A percentile compares a stretch with the other conserved stretches of the same genome.
These are phyloP conservation scores for Penicillium frequentans DNA, from an alignment of 2,329 filamentous ascomycete species.

Conservation along the genomic window DNA sequence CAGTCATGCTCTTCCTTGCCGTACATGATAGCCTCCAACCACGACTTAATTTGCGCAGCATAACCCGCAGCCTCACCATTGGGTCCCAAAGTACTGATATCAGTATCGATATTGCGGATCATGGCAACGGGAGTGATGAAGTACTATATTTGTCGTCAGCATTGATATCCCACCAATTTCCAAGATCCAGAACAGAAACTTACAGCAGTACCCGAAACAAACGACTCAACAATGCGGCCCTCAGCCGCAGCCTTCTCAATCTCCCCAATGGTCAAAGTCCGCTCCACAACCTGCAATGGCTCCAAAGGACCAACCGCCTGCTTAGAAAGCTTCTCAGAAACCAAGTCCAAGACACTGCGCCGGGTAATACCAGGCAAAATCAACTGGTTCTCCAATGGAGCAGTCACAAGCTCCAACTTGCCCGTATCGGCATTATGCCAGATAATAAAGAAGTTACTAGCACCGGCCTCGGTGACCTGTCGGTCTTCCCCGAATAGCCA, in stretches of 20 bases:
- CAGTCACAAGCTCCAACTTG: conserved; percentile 72
- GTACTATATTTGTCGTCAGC: conserved; percentile 49
- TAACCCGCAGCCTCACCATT: conserved; percentile 33
- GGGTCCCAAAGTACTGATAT: conserved; percentile 54
- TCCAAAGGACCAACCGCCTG: conserved; percentile 51
- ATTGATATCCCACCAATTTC: not conserved
- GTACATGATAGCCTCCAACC: conserved; percentile 73
- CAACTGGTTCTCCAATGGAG: conserved; percentile 76
- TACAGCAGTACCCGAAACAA: conserved; percentile 83
- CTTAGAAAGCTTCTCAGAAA: conserved; percentile 58
- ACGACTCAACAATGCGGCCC: conserved; percentile 78
- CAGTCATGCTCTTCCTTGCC: conserved; percentile 67
- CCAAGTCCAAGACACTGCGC: conserved; percentile 73
- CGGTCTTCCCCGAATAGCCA: conserved; percentile 82
- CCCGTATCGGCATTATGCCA: conserved; percentile 62
- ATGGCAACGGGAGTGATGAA: conserved; percentile 69
- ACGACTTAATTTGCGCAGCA: conserved; percentile 58
- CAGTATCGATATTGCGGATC: conserved; percentile 66
- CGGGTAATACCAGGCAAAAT: conserved; percentile 90
- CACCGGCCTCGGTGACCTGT: conserved; percentile 85
- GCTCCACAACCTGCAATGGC: conserved; percentile 80
- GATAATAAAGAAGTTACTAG: conserved; percentile 87
- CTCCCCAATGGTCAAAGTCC: conserved; percentile 78
- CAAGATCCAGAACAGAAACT: conserved; percentile 36
- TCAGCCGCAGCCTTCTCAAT: conserved; percentile 70